These are phyloP conservation scores for Teunomyces kruisii DNA, from an alignment of 805 yeast species.

Conservation along the genomic window DNA sequence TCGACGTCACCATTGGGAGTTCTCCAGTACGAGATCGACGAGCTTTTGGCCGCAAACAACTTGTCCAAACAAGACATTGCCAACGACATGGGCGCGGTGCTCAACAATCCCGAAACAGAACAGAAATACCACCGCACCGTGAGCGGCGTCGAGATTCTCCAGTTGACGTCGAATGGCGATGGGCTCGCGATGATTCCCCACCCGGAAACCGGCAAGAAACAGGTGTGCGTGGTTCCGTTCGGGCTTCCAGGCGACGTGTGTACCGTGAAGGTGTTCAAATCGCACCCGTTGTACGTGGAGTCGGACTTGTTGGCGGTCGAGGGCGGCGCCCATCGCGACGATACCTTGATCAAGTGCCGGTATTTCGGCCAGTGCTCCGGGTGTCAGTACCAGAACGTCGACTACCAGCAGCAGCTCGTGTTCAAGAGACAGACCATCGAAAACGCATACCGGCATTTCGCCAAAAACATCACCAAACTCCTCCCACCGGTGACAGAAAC, in stretches of 20 bases:
- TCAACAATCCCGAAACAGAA: constrained; percentile 56
- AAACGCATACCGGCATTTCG: constrained; percentile 80
- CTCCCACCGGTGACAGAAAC: constrained; percentile 67
- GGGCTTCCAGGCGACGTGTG: constrained; percentile 85
- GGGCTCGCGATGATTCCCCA: constrained; percentile 72
- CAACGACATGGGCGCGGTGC: constrained; percentile 65
- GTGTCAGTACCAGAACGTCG: constrained; percentile 84
- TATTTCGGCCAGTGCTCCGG: constrained; percentile 95
- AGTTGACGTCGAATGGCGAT: constrained; percentile 78
- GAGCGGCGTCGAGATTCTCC: constrained; percentile 54
- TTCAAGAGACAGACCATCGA: constrained; percentile 72
- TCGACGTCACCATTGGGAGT: constrained; percentile 82
- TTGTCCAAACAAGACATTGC: constrained; percentile 47
- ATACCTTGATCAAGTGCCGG: constrained; percentile 64
- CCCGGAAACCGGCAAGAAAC: constrained; percentile 51
- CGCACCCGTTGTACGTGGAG: constrained; percentile 73
- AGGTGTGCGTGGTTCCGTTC: constrained; percentile 80
- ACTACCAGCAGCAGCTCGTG: constrained; percentile 68
- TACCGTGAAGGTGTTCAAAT: constrained; percentile 67
- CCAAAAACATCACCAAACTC: constrained; percentile 49
- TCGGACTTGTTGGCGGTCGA: constrained; percentile 63
- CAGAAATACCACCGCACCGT: constrained; percentile 59
- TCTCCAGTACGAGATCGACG: constrained; percentile 68
- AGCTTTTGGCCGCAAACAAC: constrained; percentile 44
- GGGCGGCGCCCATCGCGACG: constrained; percentile 43